Evolutionary conservation across 2,329 filamentous ascomycete genomes (phyloP).

Genomic region (Phialemoniopsis sp.): DNA sequence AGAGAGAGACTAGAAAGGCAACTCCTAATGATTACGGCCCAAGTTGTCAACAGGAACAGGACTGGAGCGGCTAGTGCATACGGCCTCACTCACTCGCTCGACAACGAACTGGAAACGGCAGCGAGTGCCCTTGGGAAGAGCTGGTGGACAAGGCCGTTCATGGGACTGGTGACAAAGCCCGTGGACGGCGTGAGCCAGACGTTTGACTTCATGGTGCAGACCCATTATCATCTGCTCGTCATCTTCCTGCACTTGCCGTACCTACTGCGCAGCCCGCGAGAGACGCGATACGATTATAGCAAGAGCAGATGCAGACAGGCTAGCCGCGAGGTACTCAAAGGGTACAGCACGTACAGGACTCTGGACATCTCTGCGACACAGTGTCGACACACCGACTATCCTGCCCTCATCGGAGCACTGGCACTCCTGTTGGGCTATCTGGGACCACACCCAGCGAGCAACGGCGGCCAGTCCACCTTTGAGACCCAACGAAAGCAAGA

Average conservation of each 20-base stretch:
- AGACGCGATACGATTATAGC: constrained; percentile 39
- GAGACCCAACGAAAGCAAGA: constrained; percentile 25
- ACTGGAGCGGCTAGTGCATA: constrained; percentile 28
- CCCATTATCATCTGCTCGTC: constrained; percentile 45
- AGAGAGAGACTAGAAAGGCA: constrained; percentile 39
- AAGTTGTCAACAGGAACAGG: constrained; percentile 43
- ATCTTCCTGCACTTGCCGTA: constrained; percentile 52
- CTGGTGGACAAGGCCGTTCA: constrained; percentile 42
- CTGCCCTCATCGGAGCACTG: constrained; percentile 45
- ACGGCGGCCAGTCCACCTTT: constrained; percentile 5
- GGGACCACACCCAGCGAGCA: constrained; percentile 18
- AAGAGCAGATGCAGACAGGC: constrained; percentile 43
- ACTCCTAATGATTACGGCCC: constrained; percentile 34
- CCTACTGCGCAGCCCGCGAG: constrained; percentile 36
- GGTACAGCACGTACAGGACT: constrained; percentile 41
- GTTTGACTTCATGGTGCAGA: constrained; percentile 37
- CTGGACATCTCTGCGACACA: constrained; percentile 28
- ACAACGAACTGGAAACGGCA: constrained; percentile 41
- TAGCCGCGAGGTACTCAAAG: constrained; percentile 43
- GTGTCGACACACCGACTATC: constrained; percentile 47
- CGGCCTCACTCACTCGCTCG: constrained; percentile 34
- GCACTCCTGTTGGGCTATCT: constrained; percentile 48
- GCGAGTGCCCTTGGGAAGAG: constrained; percentile 31
- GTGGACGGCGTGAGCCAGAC: constrained; percentile 22
- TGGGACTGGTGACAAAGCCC: constrained; percentile 13